Base-by-base conservation (phyloP, 2,329 filamentous ascomycete genomes). In the Pseudocercospora musae region DNA sequence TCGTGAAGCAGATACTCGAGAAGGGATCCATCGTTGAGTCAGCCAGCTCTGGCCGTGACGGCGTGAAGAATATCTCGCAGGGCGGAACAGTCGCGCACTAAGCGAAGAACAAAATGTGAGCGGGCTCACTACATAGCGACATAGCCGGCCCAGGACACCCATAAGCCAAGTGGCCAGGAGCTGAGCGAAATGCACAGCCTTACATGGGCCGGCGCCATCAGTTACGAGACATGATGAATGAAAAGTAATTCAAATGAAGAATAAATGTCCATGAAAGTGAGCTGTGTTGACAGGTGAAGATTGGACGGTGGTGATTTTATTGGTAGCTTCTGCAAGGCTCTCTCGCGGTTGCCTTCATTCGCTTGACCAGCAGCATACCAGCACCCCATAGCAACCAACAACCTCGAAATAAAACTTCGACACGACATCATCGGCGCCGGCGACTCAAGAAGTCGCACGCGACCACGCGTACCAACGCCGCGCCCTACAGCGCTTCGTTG, bases 1-100 rank as follows among this genome's bases (percentile, higher is more conserved):
- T 89, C 62, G 89, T 98, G 73, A 86, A 86, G 79, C 81, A 87
- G 79, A 96, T 99, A 66, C 81, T 98, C 46, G 84, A 91, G 79
- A 85, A 86, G 75, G 94, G 94, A 21, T 81, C 81, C 15, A 75
- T 89, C 59, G 89, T 95, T 78, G 84, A 86, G 72, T 74, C 76
- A 42, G 77, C 81, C 46, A 60, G 13, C 48, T 55, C 62, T 57
- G 78, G 76, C 60, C 78, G 78, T 68, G 72, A 76, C 59, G 78
- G 78, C 57, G 74, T 74, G 67, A 78, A 74, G 63, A 81, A 81
- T 73, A 71, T 77, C 68, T 72, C 73, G 57, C 71, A 75, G 65
- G 79, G 79, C 46, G 62, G 70, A 27, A 68, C 70, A 55, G 64
- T 74, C 29, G 67, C 66, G 46, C 73, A 74, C 68, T 71, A 68